Evolutionary conservation across 208 protist species (phyloP).

Genomic region (Balamuthia mandrillaris): DNA sequence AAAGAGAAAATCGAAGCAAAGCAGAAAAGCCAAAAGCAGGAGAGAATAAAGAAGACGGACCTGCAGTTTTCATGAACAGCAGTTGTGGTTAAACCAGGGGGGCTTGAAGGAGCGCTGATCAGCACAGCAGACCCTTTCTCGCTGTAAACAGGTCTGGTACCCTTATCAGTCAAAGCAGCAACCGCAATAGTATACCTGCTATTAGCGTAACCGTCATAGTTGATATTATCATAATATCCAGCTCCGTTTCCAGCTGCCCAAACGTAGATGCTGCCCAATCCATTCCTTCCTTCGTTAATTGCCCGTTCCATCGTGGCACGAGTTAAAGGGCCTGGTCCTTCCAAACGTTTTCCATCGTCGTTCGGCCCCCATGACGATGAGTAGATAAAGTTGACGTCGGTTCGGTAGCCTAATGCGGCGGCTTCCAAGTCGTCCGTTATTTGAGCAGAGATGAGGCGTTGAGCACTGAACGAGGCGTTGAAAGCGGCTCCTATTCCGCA

Average conservation of each 20-base stretch:
- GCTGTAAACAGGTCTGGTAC: not conserved
- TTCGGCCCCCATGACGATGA: slow-evolving; percentile 3
- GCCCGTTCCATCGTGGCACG: not conserved
- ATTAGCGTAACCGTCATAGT: slow-evolving; percentile 29
- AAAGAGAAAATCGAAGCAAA: not conserved
- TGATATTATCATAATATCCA: not conserved
- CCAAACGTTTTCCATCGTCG: not conserved
- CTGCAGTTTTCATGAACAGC: not conserved
- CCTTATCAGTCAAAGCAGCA: not conserved
- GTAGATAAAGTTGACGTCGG: not conserved
- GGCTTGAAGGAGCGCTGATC: not conserved
- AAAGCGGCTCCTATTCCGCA: not conserved
- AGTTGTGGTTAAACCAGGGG: not conserved
- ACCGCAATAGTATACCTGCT: not conserved
- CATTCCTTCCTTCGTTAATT: not conserved
- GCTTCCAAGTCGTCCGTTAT: slow-evolving; percentile 3
- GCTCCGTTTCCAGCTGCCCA: slow-evolving; percentile 9
- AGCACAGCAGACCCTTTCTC: not conserved
- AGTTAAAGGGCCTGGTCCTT: not conserved
- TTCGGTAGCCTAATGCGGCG: not conserved
- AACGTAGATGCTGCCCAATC: slow-evolving; percentile 2
- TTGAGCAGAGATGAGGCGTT: not conserved
- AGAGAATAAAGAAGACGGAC: not conserved
- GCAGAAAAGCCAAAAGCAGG: not conserved
- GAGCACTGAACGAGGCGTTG: not conserved